A percentile compares a stretch with the other conserved stretches of the same genome.
These are phyloP conservation scores for Tolypocladium endophyticum DNA, from an alignment of 2,329 filamentous ascomycete genomes.

Conservation along the genomic window DNA sequence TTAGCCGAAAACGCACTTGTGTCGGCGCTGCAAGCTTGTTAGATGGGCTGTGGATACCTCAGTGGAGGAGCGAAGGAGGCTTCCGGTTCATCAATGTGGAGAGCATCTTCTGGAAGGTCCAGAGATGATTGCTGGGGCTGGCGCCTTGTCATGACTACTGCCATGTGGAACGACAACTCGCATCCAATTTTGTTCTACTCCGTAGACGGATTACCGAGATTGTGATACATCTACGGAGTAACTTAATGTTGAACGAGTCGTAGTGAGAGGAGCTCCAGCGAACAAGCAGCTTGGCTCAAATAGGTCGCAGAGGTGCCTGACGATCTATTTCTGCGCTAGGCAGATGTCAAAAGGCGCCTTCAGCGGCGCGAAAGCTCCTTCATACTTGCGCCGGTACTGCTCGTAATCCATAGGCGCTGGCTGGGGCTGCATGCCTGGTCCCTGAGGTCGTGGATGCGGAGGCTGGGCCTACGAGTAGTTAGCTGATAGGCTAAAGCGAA, in stretches of 20 bases:
- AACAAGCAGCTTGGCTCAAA: too few species aligned
- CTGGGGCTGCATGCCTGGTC: neutral
- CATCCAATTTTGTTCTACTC: neutral
- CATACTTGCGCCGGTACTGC: neutral
- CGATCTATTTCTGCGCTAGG: neutral
- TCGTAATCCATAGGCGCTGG: neutral
- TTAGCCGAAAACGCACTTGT: neutral
- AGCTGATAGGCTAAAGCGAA: neutral
- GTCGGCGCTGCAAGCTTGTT: neutral
- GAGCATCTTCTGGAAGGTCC: constrained; percentile 7
- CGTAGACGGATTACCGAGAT: neutral
- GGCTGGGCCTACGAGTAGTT: neutral
- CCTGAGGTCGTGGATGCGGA: neutral
- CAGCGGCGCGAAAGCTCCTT: neutral
- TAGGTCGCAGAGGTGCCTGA: neutral
- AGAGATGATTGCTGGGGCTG: neutral
- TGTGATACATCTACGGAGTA: neutral
- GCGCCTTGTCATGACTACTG: neutral
- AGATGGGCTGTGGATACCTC: neutral
- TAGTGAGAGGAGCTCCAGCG: neutral
- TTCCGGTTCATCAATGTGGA: neutral
- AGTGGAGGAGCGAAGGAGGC: neutral
- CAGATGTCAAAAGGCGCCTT: neutral
- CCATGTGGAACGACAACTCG: neutral
- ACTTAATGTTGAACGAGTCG: neutral